A percentile compares a stretch with the other conserved stretches of the same genome.
These are phyloP conservation scores for Orobanche coerulescens DNA, from an alignment of 257 asterid genomes.

Conservation along the genomic window DNA sequence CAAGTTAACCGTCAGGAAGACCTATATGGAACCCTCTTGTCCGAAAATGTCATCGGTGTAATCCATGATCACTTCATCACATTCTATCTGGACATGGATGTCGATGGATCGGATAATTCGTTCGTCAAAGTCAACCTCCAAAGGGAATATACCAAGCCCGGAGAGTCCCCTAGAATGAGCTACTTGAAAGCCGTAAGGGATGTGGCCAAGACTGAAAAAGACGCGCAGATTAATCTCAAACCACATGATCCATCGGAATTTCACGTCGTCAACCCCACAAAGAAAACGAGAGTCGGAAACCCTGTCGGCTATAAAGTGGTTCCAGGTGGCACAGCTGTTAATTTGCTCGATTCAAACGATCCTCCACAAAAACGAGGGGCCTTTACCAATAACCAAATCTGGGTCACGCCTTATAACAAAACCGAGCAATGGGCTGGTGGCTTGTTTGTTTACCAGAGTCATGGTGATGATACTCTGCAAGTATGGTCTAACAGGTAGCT, in stretches of 20 bases:
- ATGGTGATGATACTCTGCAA: slow-evolving; percentile 63
- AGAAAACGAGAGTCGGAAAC: slow-evolving; percentile 64
- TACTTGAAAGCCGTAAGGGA: slow-evolving; percentile 47
- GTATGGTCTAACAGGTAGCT: slow-evolving; percentile 66
- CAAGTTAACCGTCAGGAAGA: slow-evolving; percentile 31
- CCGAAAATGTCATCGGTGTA: slow-evolving; percentile 63
- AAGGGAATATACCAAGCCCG: slow-evolving; percentile 35
- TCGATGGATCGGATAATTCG: slow-evolving; percentile 51
- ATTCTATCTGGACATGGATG: slow-evolving; percentile 64
- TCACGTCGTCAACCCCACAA: slow-evolving; percentile 54
- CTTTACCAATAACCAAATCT: slow-evolving; percentile 64
- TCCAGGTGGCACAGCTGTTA: slow-evolving; percentile 61
- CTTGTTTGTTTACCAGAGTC: slow-evolving; percentile 54
- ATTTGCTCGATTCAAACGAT: slow-evolving; percentile 54
- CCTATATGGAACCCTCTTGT: slow-evolving; percentile 46
- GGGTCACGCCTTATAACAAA: slow-evolving; percentile 70
- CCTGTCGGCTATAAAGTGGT: slow-evolving; percentile 72
- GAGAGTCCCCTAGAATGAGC: slow-evolving; percentile 51
- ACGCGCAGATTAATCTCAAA: slow-evolving; percentile 65
- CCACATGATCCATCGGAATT: slow-evolving; percentile 63
- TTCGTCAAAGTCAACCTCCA: slow-evolving; percentile 53
- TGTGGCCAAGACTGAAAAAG: slow-evolving; percentile 55
- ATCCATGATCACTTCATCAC: slow-evolving; percentile 73
- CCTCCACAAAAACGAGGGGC: slow-evolving; percentile 69
- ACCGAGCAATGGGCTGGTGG: slow-evolving; percentile 89